These are phyloP conservation scores for Trametes polyzona DNA, from an alignment of 1,284 basidiomycete species.

Conservation along the genomic window DNA sequence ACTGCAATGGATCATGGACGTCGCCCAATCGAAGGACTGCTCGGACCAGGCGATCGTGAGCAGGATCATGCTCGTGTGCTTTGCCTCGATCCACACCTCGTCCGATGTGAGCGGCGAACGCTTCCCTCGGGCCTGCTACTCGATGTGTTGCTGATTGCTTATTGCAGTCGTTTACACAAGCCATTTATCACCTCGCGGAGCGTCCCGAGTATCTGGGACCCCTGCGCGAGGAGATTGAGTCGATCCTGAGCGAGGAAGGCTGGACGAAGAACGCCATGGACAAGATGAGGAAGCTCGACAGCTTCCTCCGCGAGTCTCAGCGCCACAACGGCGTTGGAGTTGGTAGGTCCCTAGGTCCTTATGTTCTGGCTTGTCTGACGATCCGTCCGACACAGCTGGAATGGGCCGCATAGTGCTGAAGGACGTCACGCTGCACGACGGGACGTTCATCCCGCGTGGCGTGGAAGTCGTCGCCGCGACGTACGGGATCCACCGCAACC, in stretches of 20 bases:
- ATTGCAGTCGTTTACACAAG: conserved; percentile 38
- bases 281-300: conserved; percentile 54
- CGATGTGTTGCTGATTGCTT: background rate
- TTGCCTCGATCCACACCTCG: conserved; percentile 37
- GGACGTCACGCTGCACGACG: conserved; percentile 44
- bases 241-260: conserved; percentile 41
- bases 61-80: conserved; percentile 33
- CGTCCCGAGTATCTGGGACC: conserved; percentile 43
- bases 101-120: conserved; percentile 27
- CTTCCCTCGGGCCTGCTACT: no score
- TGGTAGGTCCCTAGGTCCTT: conserved; percentile 17
- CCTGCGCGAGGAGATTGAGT: conserved; percentile 49
- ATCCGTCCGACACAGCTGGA: conserved; percentile 5
- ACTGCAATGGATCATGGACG: conserved; percentile 28
- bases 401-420: conserved; percentile 33
- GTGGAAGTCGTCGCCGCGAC: conserved; percentile 45
- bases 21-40: conserved; percentile 5
- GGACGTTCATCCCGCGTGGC: conserved; percentile 46
- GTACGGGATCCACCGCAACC: conserved; percentile 43
- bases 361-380: no score
- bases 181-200: conserved; percentile 45
- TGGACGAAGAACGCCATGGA: conserved; percentile 48
- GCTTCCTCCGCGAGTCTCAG: conserved; percentile 53
- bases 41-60: conserved; percentile 15
- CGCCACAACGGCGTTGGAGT: conserved; percentile 35